phyloP scores from a whole-genome alignment of 129 eudicot genomes.

The Dittrichia graveolens region DNA sequence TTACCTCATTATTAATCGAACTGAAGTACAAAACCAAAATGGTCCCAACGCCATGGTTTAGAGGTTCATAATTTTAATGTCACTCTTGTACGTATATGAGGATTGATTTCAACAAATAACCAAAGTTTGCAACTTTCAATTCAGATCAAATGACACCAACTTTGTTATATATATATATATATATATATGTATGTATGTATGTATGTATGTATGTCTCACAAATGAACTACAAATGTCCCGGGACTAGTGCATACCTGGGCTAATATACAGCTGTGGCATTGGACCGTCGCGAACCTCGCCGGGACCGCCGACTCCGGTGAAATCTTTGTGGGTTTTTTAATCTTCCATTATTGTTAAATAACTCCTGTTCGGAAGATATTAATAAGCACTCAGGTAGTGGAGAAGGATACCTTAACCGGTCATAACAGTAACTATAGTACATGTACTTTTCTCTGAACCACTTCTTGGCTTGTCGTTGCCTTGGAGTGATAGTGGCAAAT shows the following conservation, averaged over 20 bases:
- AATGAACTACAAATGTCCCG: neutral
- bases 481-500: constrained; percentile 47
- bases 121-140: too few relatives aligned
- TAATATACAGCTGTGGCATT: constrained; percentile 28
- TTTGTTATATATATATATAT: too few relatives aligned
- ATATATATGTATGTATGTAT: neutral
- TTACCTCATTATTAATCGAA: too few relatives aligned
- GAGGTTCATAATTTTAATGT: too few relatives aligned
- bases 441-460: constrained; percentile 63
- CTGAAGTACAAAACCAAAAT: too few relatives aligned
- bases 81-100: too few relatives aligned
- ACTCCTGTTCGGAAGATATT: constrained; percentile 48
- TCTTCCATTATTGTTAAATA: constrained; percentile 56
- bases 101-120: too few relatives aligned
- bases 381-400: constrained; percentile 71
- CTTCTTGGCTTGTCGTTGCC: constrained; percentile 50
- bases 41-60: too few relatives aligned
- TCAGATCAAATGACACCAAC: too few relatives aligned
- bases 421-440: constrained; percentile 77
- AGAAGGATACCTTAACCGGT: constrained; percentile 56
- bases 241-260: neutral
- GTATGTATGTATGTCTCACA: neutral
- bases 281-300: constrained; percentile 36
- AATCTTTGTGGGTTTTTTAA: constrained; percentile 43
- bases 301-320: constrained; percentile 36